Percentiles rank a stretch among this genome's conserved stretches.
phyloP scores from a whole-genome alignment of 2,329 filamentous ascomycete species.

The Phaeosphaeriaceae sp. region DNA sequence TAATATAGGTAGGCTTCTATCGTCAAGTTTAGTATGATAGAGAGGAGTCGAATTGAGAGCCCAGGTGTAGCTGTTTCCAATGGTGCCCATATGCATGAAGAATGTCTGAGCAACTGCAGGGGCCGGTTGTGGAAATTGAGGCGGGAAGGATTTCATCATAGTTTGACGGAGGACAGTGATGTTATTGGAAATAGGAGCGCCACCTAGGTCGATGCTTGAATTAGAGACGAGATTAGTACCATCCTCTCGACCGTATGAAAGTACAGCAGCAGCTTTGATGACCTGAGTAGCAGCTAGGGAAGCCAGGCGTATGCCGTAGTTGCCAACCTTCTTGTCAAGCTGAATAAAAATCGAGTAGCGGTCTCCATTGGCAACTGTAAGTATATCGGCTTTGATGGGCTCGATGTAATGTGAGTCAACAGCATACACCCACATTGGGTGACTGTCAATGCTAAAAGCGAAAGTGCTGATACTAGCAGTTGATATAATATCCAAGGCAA shows the following conservation, averaged over 20 bases:
- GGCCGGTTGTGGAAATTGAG: slow-evolving; percentile 49
- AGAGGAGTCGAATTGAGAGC: slow-evolving; percentile 57
- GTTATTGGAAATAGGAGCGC: slow-evolving; percentile 49
- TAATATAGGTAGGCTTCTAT: slow-evolving; percentile 55
- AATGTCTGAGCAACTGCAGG: slow-evolving; percentile 55
- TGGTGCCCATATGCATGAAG: slow-evolving; percentile 40
- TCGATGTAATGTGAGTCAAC: slow-evolving; percentile 63
- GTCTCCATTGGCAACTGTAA: slow-evolving; percentile 59
- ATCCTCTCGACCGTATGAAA: slow-evolving; percentile 48
- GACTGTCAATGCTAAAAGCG: slow-evolving; percentile 59
- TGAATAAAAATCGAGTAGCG: slow-evolving; percentile 60
- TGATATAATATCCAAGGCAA: slow-evolving; percentile 63
- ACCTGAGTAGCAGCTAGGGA: slow-evolving; percentile 60
- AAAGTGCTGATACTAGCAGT: slow-evolving; percentile 56
- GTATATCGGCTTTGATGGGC: slow-evolving; percentile 58
- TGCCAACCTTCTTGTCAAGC: slow-evolving; percentile 52
- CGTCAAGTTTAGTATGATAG: slow-evolving; percentile 43
- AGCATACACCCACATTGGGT: slow-evolving; percentile 61
- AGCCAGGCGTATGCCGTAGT: slow-evolving; percentile 63
- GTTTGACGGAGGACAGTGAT: slow-evolving; percentile 52
- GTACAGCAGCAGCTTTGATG: slow-evolving; percentile 59
- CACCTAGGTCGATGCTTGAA: slow-evolving; percentile 60
- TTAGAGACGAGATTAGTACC: slow-evolving; percentile 18
- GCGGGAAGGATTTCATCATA: slow-evolving; percentile 56
- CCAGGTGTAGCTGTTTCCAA: slow-evolving; percentile 59